Conservation (phyloP, 176 grass and related monocot genomes). For the Miscanthus lutarioriparius region DNA sequence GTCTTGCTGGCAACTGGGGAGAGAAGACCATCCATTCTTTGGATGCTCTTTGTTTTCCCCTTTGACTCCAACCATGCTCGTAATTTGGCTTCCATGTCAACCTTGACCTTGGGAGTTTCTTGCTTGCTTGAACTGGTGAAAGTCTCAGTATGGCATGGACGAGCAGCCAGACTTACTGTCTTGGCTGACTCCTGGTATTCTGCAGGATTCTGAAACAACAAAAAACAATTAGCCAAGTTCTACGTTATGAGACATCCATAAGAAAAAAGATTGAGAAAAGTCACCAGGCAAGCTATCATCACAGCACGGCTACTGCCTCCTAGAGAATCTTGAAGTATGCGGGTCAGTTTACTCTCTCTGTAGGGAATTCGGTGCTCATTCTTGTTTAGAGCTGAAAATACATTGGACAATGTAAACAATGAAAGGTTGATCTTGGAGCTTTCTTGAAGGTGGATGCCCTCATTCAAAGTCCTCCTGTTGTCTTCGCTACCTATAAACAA, state of each 20-base stretch:
- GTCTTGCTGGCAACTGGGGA: slow-evolving; percentile 59
- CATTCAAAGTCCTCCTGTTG: slow-evolving; percentile 71
- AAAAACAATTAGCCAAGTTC: background rate
- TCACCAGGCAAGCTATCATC: slow-evolving; percentile 94
- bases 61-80: slow-evolving; percentile 87
- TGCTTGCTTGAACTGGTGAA: slow-evolving; percentile 54
- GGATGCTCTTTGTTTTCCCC: slow-evolving; percentile 72
- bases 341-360: slow-evolving; percentile 85
- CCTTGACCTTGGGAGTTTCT: slow-evolving; percentile 74
- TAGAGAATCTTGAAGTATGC: slow-evolving; percentile 86
- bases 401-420: slow-evolving; percentile 84
- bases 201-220: slow-evolving; percentile 67
- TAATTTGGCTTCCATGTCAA: slow-evolving; percentile 90
- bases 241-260: background rate
- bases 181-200: slow-evolving; percentile 85
- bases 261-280: background rate
- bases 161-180: slow-evolving; percentile 74
- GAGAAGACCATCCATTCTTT: slow-evolving; percentile 59
- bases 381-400: slow-evolving; percentile 83
- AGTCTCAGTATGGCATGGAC: slow-evolving; percentile 67
- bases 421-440: slow-evolving; percentile 93
- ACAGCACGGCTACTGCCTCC: slow-evolving; percentile 70
- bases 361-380: slow-evolving; percentile 75
- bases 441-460: slow-evolving; percentile 86
- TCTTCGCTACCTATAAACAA: slow-evolving; percentile 78